These are phyloP conservation scores for Omphalotus guepiniiformis DNA, from an alignment of 768 basidiomycete species.

Conservation along the genomic window DNA sequence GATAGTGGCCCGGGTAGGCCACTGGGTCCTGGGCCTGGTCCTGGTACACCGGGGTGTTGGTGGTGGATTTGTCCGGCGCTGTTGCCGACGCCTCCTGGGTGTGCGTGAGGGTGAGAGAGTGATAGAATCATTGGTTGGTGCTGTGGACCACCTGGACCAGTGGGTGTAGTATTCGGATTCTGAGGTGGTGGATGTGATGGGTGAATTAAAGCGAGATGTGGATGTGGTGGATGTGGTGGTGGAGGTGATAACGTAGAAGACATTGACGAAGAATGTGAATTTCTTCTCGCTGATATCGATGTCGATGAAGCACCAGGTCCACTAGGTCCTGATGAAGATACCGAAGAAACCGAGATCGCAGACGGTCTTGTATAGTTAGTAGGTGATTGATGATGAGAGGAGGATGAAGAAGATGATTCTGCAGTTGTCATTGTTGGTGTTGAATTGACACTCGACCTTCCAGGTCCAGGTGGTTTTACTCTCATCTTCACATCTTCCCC, in stretches of 20 bases:
- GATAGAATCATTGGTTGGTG: too few species aligned
- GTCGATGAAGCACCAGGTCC: too few species aligned
- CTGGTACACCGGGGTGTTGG: slow-evolving; percentile 30
- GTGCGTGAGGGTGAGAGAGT: too few species aligned
- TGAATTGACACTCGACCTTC: too few species aligned
- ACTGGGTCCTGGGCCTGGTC: slow-evolving; percentile 22
- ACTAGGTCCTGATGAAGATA: slow-evolving; percentile 1
- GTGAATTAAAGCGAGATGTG: slow-evolving; percentile 26
- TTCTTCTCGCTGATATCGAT: too few species aligned
- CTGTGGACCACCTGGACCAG: too few species aligned
- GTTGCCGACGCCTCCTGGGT: too few species aligned
- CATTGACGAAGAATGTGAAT: too few species aligned
- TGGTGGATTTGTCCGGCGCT: slow-evolving; percentile 20
- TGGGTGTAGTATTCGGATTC: too few species aligned
- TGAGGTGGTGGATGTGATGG: slow-evolving; percentile 27
- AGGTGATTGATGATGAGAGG: slow-evolving; percentile 2
- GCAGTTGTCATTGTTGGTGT: too few species aligned
- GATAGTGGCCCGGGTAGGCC: slow-evolving; percentile 22
- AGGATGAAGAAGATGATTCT: background rate
- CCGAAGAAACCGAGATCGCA: background rate
- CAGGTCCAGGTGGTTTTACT: too few species aligned
- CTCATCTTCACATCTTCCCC: too few species aligned
- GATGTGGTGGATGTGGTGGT: slow-evolving; percentile 26
- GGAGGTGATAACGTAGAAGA: slow-evolving; percentile 17
- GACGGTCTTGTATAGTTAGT: background rate